Base-by-base conservation (phyloP, 2,329 filamentous ascomycete genomes). In the Aspergillus sp. region DNA sequence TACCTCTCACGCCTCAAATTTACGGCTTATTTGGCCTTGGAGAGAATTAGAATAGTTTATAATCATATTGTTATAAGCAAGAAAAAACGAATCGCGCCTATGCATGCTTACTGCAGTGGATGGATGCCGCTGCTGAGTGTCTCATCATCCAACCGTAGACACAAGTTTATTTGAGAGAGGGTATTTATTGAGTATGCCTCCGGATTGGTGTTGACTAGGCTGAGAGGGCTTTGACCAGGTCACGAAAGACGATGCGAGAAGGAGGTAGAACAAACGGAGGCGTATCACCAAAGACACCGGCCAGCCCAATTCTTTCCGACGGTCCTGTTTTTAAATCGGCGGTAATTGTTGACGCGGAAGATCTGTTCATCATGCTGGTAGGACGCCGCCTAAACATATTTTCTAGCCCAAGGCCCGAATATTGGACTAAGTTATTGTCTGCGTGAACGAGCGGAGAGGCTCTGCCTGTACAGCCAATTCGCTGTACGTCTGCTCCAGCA, bases 401-500 rank as follows among this genome's bases (percentile, higher is more conserved):
- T 51, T 68, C 66, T 41, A 77, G 57, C 9, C 73, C 73, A 21
- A 70, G 67, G 17, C 68, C 66, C 9, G 70, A 49, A 45, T 68
- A 63, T 6, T 58, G 62, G n/a, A 62, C 60, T 23, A 66, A 58
- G 24, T 69, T 66, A 15, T 69, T 66, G 15, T 57, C 57, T 17
- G 68, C 57, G 39, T 69, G 64, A n/a, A 59, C 49, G 27, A 65
- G 58, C 39, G 70, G 66, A 3, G 65, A 57, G 6, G 62, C 59
- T 51, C 66, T 70, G 23, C 64, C 64, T 50, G 62, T 47, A 33
- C 68, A 70, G 27, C 68, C 65, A 46, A 75, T 60, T 40, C 70
- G 70, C 76, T 86, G 86, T 40, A 96, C 79, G 66, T 90, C 88
- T 14, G 91, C 90, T 0, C 85, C 81, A n/a, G 88, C 82, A 70